phyloP scores from a whole-genome alignment of 75 land plant genomes.

The Sequoia sempervirens region DNA sequence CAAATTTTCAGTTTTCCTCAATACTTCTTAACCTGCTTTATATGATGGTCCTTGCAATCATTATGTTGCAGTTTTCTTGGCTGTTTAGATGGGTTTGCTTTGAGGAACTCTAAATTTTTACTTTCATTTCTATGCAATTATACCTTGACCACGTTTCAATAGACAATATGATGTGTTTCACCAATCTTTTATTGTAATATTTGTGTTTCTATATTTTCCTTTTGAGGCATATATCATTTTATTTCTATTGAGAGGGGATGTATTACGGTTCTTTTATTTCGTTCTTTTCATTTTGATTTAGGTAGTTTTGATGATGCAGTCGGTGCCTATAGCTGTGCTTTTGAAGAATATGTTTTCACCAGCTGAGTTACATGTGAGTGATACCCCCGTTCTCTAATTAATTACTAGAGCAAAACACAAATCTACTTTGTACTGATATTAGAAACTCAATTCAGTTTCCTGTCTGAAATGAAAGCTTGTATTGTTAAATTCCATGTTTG shows the following conservation, averaged over 20 bases:
- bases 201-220: neutral
- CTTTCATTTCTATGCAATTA: neutral
- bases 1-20: neutral
- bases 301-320: conserved; percentile 89
- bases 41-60: neutral
- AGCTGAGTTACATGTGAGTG: conserved; percentile 62
- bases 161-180: neutral
- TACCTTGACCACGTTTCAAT: neutral
- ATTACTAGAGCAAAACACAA: neutral
- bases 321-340: conserved; percentile 61
- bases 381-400: neutral
- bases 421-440: neutral
- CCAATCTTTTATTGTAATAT: neutral
- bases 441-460: neutral
- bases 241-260: neutral
- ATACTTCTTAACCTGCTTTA: neutral
- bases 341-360: conserved; percentile 83
- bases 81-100: neutral
- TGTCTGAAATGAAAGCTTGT: neutral
- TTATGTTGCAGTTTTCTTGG: neutral
- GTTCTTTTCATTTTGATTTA: conserved; percentile 19
- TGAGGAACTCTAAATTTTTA: neutral
- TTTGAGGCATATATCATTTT: conserved; percentile 8
- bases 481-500: neutral
- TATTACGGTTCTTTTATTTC: neutral